Evolutionary conservation across 139 green algal genomes (phyloP), one percentile per base, ranked within the genome.

Genomic region (Chlamydomonas sp.): DNA sequence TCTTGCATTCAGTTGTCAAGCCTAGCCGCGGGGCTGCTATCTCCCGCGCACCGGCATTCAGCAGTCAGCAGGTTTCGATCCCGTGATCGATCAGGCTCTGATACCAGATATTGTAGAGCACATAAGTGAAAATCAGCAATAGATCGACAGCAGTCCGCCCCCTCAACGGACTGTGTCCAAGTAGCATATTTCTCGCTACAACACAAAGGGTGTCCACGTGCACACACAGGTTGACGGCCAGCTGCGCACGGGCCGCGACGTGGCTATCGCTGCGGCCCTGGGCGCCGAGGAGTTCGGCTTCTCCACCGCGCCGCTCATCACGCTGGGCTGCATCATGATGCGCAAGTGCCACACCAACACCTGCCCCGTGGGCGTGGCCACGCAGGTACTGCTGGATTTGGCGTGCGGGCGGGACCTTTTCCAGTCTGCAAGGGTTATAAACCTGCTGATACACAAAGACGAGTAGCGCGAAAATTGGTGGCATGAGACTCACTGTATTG

Each of bases 281-380:
- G 97, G 97, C 20, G 97, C 97, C 0, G 97, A 99, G 93, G 97
- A 99, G 95, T 99, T 96, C 95, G 97, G 97, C 57, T 99, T 99
- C 92, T 93, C 95, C 85, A 99, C 97, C 49, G 97, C 96, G 6
- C 97, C 97, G 58, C 95, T 99, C n/a, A 99, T 99, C 91, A 96
- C 96, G 5, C 91, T 99, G 88, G 97, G 96, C 68, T 99, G 96
- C 93, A 98, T 98, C 94, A 99, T 98, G 97, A 99, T 99, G 97
- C 93, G 97, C 89, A 99, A 99, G 95, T 99, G 97, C 93, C 97
- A 99, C 93, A 99, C 96, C 85, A 99, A 99, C 94, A 98, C 96
- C 5, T 99, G 97, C 93, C 97, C 97, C 57, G 97, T 99, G n/a
- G 97, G 97, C 85, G 95, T 99, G 61, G 96, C 96, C 77, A 99